Percentiles rank a stretch among this genome's conserved stretches.
Conservation (phyloP, 176 grass and related monocot genomes). For the Rhynchospora tenuis region DNA sequence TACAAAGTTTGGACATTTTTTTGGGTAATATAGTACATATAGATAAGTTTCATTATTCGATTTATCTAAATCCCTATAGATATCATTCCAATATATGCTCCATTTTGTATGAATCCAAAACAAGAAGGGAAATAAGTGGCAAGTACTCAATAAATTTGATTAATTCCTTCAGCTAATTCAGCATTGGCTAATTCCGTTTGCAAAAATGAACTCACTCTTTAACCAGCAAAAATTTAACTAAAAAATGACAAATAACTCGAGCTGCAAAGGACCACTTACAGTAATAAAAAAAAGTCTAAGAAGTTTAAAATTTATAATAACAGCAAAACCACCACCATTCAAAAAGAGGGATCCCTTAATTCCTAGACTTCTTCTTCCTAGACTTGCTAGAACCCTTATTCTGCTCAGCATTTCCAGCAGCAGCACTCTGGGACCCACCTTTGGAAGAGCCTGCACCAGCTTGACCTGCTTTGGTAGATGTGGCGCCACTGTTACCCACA, state of each 20-base stretch:
- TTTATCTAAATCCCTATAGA: not conserved
- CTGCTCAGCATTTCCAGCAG: conserved; percentile 38
- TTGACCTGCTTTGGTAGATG: conserved; percentile 34
- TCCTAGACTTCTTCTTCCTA: conserved; percentile 74
- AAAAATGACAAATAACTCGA: not conserved
- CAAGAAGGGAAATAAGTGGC: not conserved
- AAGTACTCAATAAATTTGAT: not conserved
- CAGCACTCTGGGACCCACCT: conserved; percentile 16
- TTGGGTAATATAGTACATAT: too few relatives aligned
- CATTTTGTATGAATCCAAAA: not conserved
- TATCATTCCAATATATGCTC: not conserved
- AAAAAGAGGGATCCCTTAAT: conserved; percentile 12
- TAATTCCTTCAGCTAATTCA: not conserved
- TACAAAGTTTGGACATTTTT: not conserved
- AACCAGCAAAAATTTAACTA: not conserved
- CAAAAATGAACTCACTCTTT: conserved; percentile 11
- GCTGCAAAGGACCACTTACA: not conserved
- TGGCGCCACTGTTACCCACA: conserved; percentile 2
- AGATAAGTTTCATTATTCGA: not conserved
- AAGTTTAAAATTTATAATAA: conserved; percentile 9
- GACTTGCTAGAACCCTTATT: conserved; percentile 47
- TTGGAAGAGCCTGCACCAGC: conserved; percentile 34
- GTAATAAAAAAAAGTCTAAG: not conserved
- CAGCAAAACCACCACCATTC: not conserved
- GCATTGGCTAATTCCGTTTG: not conserved